Conservation (phyloP, 2,329 filamentous ascomycete species). For the Chaetoscypha palmicola region DNA sequence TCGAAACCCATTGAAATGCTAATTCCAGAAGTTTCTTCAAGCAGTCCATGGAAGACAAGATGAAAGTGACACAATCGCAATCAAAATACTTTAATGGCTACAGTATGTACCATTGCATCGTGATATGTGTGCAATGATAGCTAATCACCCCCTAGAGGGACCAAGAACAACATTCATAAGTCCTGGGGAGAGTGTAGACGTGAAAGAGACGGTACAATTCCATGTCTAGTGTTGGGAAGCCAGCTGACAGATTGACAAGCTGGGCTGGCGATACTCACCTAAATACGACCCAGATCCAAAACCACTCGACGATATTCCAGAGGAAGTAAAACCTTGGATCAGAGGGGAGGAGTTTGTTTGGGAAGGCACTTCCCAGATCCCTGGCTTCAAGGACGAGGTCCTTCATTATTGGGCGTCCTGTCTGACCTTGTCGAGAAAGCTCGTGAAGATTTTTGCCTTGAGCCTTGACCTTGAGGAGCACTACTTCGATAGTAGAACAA, state of each 20-base stretch:
- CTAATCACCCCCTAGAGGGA: no score
- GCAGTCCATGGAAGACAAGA: slow-evolving; percentile 39
- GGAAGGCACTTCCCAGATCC: slow-evolving; percentile 42
- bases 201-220: slow-evolving; percentile 39
- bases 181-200: slow-evolving; percentile 41
- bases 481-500: slow-evolving; percentile 48
- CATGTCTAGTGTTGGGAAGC: no score
- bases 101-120: slow-evolving; percentile 13
- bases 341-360: slow-evolving; percentile 46
- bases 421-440: slow-evolving; percentile 42
- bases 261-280: slow-evolving; percentile 45
- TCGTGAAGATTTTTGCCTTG: slow-evolving; percentile 48
- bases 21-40: slow-evolving; percentile 38
- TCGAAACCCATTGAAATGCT: neutral
- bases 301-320: slow-evolving; percentile 37
- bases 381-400: slow-evolving; percentile 41
- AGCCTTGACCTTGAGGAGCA: slow-evolving; percentile 46
- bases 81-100: slow-evolving; percentile 44
- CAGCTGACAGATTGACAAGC: no score
- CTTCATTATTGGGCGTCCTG: slow-evolving; percentile 42
- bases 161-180: slow-evolving; percentile 41
- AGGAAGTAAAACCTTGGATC: slow-evolving; percentile 37
- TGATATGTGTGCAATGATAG: no score
- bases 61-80: slow-evolving; percentile 29
- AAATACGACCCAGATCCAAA: slow-evolving; percentile 41